Evolutionary conservation across 1,139 yeast genomes (phyloP).

Genomic region (Scheffersomyces segobiensis): DNA sequence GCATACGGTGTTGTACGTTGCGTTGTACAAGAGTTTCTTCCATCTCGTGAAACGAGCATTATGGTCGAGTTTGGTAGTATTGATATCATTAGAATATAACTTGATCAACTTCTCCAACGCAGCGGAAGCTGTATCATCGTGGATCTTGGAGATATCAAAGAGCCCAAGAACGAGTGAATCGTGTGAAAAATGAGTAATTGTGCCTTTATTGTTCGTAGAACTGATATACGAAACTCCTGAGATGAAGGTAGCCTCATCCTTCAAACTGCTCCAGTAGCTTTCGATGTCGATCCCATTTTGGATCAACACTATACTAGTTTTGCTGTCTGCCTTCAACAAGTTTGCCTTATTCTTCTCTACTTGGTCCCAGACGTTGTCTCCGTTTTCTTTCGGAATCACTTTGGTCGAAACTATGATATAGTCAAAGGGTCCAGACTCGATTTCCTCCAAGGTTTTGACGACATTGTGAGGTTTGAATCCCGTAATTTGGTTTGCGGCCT

Average conservation of each 20-base stretch:
- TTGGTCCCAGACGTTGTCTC: conserved; percentile 25
- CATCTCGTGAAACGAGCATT: conserved; percentile 61
- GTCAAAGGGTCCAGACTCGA: conserved; percentile 30
- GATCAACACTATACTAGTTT: conserved; percentile 57
- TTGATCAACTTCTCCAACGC: conserved; percentile 44
- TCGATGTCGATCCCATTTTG: conserved; percentile 76
- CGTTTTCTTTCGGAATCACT: conserved; percentile 24
- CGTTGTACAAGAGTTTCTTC: conserved; percentile 72
- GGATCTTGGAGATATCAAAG: conserved; percentile 30
- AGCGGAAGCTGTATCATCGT: conserved; percentile 17
- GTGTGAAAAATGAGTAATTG: conserved; percentile 50
- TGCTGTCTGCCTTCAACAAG: conserved; percentile 9
- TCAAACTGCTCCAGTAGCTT: conserved; percentile 56
- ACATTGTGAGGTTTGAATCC: conserved; percentile 28
- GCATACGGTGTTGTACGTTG: conserved; percentile 63
- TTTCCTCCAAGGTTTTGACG: conserved; percentile 24
- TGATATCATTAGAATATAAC: conserved; percentile 48
- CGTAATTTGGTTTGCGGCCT: conserved; percentile 15
- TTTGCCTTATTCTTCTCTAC: conserved; percentile 10
- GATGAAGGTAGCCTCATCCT: conserved; percentile 31
- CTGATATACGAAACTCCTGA: conserved; percentile 74
- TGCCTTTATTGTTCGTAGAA: conserved; percentile 57
- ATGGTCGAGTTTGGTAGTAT: conserved; percentile 44
- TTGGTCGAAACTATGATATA: conserved; percentile 35
- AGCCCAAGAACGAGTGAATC: conserved; percentile 61